A percentile compares a stretch with the other conserved stretches of the same genome.
Conservation (phyloP, 768 basidiomycete species). For the Mycena galericulata region DNA sequence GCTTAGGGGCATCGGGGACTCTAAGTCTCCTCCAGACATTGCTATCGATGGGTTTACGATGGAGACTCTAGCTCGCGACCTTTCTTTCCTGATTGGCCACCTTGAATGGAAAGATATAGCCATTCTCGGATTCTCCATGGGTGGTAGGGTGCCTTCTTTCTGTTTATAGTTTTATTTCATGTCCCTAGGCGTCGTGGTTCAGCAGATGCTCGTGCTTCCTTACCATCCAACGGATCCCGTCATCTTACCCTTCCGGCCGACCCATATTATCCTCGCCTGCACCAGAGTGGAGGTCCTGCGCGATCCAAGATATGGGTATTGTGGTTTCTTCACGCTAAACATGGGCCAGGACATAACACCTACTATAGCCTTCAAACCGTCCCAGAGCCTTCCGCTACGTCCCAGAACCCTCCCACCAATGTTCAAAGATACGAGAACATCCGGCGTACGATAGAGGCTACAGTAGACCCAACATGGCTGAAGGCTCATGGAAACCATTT, state of each 20-base stretch:
- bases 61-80: conserved; percentile 43
- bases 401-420: conserved; percentile 1
- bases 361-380: conserved; percentile 10
- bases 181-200: conserved; percentile 39
- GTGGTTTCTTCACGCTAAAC: background rate
- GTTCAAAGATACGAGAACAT: conserved; percentile 21
- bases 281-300: conserved; percentile 33
- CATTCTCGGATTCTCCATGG: conserved; percentile 46
- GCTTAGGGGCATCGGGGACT: conserved; percentile 43
- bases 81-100: conserved; percentile 39
- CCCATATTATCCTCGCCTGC: conserved; percentile 40
- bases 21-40: conserved; percentile 26
- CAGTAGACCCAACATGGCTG: conserved; percentile 28
- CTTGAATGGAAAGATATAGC: conserved; percentile 42
- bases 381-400: conserved; percentile 4
- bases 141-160: conserved; percentile 34
- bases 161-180: background rate
- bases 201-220: conserved; percentile 44
- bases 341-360: background rate
- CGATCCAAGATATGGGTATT: conserved; percentile 24
- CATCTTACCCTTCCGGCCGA: conserved; percentile 39
- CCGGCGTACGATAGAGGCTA: conserved; percentile 24
- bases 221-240: conserved; percentile 37
- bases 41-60: conserved; percentile 41
- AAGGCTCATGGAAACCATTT: conserved; percentile 13